A percentile compares a stretch with the other conserved stretches of the same genome.
phyloP scores from a whole-genome alignment of 1,284 basidiomycete genomes.

The Apiotrichum mycotoxinovorans region DNA sequence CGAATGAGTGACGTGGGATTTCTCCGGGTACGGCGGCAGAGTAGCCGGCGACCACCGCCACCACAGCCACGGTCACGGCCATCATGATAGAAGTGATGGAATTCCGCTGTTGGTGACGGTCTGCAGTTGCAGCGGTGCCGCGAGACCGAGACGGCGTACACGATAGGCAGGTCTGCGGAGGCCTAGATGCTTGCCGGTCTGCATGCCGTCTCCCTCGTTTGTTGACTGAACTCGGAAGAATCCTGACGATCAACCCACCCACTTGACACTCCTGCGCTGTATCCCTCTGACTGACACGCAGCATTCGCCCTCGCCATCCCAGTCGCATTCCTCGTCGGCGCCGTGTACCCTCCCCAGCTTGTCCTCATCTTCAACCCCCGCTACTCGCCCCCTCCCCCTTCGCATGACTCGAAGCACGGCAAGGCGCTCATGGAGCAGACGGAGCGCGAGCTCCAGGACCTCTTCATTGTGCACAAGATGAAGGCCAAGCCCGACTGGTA shows the following conservation, averaged over 20 bases:
- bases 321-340: constrained; percentile 52
- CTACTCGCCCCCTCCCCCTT: constrained; percentile 63
- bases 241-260: neutral
- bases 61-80: too few species aligned
- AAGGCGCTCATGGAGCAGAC: constrained; percentile 60
- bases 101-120: too few species aligned
- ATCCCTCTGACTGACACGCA: constrained; percentile 12
- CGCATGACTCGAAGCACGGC: constrained; percentile 62
- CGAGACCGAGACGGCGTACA: too few species aligned
- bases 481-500: constrained; percentile 46
- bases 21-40: neutral
- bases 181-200: too few species aligned
- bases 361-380: constrained; percentile 66
- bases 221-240: neutral
- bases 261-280: too few species aligned
- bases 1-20: neutral
- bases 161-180: too few species aligned
- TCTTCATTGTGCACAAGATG: constrained; percentile 61
- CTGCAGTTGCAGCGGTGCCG: too few species aligned
- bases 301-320: constrained; percentile 41
- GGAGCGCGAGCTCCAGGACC: constrained; percentile 64
- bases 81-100: too few species aligned
- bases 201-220: too few species aligned
- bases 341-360: constrained; percentile 62
- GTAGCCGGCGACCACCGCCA: neutral